Evolutionary conservation across 176 grass and related monocot genomes (phyloP).

Genomic region (Triticum urartu): DNA sequence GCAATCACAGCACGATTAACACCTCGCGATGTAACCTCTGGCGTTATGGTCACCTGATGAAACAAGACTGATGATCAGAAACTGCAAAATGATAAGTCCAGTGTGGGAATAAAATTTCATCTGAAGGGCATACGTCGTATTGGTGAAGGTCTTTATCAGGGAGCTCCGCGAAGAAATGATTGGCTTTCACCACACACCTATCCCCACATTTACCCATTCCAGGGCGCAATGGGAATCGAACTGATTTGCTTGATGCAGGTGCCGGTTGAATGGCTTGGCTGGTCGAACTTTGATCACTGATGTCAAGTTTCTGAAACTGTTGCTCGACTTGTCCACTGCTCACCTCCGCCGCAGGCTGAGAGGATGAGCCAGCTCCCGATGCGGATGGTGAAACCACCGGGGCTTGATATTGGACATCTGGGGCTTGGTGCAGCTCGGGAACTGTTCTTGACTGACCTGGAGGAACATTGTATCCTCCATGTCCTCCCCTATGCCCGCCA

Average conservation of each 20-base stretch:
- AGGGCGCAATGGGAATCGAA: conserved; percentile 79
- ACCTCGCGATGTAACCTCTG: conserved; percentile 81
- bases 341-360: conserved; percentile 59
- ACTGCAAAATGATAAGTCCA: neutral
- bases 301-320: conserved; percentile 62
- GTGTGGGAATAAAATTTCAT: neutral
- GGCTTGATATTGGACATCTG: conserved; percentile 61
- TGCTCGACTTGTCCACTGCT: conserved; percentile 62
- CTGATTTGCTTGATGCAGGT: conserved; percentile 72
- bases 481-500: conserved; percentile 58
- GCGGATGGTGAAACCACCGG: conserved; percentile 51
- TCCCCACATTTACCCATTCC: conserved; percentile 86
- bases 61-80: conserved; percentile 24
- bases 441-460: conserved; percentile 64
- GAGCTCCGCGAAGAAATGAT: conserved; percentile 93
- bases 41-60: conserved; percentile 76
- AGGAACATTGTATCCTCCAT: conserved; percentile 54
- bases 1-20: conserved; percentile 92
- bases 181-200: conserved; percentile 89
- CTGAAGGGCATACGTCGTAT: conserved; percentile 65
- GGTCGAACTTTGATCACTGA: conserved; percentile 44
- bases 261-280: conserved; percentile 56
- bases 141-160: conserved; percentile 96
- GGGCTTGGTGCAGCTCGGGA: conserved; percentile 99
- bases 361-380: conserved; percentile 59